Evolutionary conservation across 257 asterid genomes (phyloP), one percentile per base, ranked within the genome.

Genomic region (Solanum pimpinellifolium): DNA sequence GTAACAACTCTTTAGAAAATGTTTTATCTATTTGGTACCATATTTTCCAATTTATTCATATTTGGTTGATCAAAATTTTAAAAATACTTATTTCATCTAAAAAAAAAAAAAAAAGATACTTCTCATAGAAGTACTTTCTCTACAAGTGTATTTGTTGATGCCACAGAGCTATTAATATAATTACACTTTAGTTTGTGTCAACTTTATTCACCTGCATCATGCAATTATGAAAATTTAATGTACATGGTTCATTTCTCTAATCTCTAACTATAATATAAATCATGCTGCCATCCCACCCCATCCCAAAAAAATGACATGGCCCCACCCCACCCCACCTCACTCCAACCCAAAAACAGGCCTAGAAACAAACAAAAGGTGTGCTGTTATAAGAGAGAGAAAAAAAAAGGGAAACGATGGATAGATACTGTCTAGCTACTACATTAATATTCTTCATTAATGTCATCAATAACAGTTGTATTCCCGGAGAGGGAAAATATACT

Each of bases 191-290:
- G 42, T 46, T 46, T 27, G 20, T 78, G 84, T 46, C 65, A 78
- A 78, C 84, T 78, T 78, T 78, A 78, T 78, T 27, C 84, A 78
- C 84, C 42, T 78, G 84, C 84, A 46, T 46, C 84, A 81, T 81
- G 46, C 11, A 18, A 81, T 81, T 49, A 81, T 18, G 46, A 81
- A 49, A 81, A 1, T 49, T 20, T 81, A 5, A 31, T 52, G 44
- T 77, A 25, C 11, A 44, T 77, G 23, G 25, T 44, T 49, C 25
- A 78, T 46, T 35, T 46, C 65, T 78, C 85, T 47, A 80, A 29
- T 46, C 65, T 77, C 85, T 49, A 81, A 29, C 69, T 49, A 49
- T n/a, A 41, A n/a, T 41, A 42, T 21, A 21, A 47, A 81, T 81
- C 31, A 81, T 81, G 69, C 21, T 29, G 42, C 39, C 69, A 81